Percentiles rank a stretch among this genome's conserved stretches.
Conservation (phyloP, 768 basidiomycete species). For the Coprinopsis cinerea region DNA sequence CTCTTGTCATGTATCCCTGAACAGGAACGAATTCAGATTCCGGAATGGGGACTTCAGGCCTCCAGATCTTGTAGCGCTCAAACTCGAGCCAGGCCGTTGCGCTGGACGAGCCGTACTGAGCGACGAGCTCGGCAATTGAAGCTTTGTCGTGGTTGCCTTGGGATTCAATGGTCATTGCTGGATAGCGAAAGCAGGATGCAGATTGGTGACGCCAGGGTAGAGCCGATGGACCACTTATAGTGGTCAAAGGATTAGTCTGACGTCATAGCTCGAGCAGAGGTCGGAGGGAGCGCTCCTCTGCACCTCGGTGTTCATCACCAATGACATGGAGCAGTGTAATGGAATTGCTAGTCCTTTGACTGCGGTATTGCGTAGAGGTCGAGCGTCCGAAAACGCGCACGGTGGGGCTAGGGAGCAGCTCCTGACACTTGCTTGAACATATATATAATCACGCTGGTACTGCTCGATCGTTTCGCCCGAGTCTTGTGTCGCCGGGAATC, state of each 20-base stretch:
- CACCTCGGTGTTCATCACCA: neutral
- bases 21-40: conserved; percentile 41
- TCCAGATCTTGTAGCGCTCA: conserved; percentile 47
- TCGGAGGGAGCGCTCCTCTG: neutral
- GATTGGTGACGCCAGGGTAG: neutral
- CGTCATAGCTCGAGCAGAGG: neutral
- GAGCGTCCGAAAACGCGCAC: no score
- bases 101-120: conserved; percentile 59
- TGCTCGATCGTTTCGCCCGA: no score
- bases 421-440: no score
- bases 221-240: neutral
- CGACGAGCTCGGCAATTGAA: conserved; percentile 47
- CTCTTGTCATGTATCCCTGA: conserved; percentile 51
- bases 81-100: conserved; percentile 69
- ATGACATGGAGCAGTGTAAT: neutral
- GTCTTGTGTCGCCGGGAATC: no score
- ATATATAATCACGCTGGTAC: no score
- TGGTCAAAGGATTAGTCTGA: neutral
- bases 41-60: conserved; percentile 26
- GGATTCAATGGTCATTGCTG: neutral
- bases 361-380: no score
- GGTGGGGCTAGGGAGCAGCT: no score
- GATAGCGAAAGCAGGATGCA: neutral
- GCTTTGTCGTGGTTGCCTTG: conserved; percentile 20
- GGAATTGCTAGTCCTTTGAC: no score